A percentile compares a stretch with the other conserved stretches of the same genome.
These are phyloP conservation scores for Verticillium tricorpus DNA, from an alignment of 2,329 filamentous ascomycete genomes.

Conservation along the genomic window DNA sequence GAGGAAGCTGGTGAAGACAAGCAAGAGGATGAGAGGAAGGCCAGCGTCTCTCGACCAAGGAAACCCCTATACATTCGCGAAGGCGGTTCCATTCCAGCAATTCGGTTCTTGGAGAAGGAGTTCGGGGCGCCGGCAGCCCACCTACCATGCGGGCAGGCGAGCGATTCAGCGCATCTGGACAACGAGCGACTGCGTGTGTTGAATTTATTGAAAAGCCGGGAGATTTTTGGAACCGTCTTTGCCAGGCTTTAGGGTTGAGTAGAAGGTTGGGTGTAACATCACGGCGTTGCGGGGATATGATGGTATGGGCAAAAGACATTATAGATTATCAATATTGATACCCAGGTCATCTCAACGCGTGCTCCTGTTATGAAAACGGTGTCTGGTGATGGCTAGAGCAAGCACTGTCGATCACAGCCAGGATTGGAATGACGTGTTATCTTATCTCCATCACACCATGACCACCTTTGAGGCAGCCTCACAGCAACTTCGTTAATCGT, in stretches of 20 bases:
- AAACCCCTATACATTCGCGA: constrained; percentile 91
- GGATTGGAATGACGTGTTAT: background rate
- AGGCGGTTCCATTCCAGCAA: constrained; percentile 91
- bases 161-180: constrained; percentile 88
- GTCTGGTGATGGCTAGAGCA: background rate
- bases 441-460: background rate
- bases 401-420: background rate
- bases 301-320: background rate
- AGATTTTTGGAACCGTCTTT: constrained; percentile 89
- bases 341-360: background rate
- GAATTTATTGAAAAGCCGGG: constrained; percentile 86
- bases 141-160: constrained; percentile 90
- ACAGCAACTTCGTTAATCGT: no score
- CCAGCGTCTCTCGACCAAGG: constrained; percentile 25
- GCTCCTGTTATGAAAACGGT: background rate
- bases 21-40: constrained; percentile 12
- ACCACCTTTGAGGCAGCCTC: background rate
- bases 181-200: constrained; percentile 87
- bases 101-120: constrained; percentile 90
- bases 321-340: constrained; percentile 3
- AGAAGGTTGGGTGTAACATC: background rate
- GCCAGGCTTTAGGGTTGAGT: constrained; percentile 45
- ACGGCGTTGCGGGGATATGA: background rate
- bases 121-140: constrained; percentile 89
- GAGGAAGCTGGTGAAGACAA: background rate